Conservation (phyloP, 352 stramenopile species). For the Phytophthora pistaciae region DNA sequence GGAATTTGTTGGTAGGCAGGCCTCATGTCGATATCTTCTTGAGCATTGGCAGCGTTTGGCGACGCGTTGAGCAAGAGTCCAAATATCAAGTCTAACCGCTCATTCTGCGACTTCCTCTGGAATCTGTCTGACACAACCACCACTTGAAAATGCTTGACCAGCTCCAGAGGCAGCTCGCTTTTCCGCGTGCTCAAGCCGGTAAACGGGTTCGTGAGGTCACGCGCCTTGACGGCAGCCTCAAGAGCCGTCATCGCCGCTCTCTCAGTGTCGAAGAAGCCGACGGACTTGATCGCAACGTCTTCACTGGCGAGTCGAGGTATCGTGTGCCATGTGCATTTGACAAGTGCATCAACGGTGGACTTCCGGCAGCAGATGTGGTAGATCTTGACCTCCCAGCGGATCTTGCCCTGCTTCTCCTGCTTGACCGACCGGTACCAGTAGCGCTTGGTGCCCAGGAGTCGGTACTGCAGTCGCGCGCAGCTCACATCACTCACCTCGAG, state of each 20-base stretch:
- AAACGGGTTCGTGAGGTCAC: slow-evolving; percentile 56
- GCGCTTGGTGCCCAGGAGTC: slow-evolving; percentile 59
- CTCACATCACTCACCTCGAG: slow-evolving; percentile 57
- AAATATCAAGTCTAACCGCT: slow-evolving; percentile 64
- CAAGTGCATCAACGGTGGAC: slow-evolving; percentile 37
- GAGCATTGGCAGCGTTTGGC: slow-evolving; percentile 7
- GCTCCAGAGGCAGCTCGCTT: slow-evolving; percentile 38
- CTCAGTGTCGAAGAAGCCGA: slow-evolving; percentile 75
- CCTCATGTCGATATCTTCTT: slow-evolving; percentile 6
- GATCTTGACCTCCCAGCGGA: slow-evolving; percentile 67
- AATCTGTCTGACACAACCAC: slow-evolving; percentile 64
- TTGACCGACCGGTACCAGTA: slow-evolving; percentile 81
- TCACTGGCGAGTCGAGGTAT: slow-evolving; percentile 46
- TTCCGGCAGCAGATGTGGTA: slow-evolving; percentile 64
- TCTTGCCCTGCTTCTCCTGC: slow-evolving; percentile 64
- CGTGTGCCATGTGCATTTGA: slow-evolving; percentile 43
- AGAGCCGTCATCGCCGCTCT: slow-evolving; percentile 47
- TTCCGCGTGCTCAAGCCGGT: slow-evolving; percentile 29
- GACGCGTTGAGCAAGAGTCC: slow-evolving; percentile 27
- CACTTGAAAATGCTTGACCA: slow-evolving; percentile 58
- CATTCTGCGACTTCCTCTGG: slow-evolving; percentile 46
- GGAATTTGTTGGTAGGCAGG: slow-evolving; percentile 6
- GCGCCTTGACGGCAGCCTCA: slow-evolving; percentile 44
- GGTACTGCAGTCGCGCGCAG: slow-evolving; percentile 66
- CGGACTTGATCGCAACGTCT: slow-evolving; percentile 54